Evolutionary conservation across 495 filamentous ascomycete species (phyloP), one percentile per base, ranked within the genome.

Genomic region (Parmelia sp.): DNA sequence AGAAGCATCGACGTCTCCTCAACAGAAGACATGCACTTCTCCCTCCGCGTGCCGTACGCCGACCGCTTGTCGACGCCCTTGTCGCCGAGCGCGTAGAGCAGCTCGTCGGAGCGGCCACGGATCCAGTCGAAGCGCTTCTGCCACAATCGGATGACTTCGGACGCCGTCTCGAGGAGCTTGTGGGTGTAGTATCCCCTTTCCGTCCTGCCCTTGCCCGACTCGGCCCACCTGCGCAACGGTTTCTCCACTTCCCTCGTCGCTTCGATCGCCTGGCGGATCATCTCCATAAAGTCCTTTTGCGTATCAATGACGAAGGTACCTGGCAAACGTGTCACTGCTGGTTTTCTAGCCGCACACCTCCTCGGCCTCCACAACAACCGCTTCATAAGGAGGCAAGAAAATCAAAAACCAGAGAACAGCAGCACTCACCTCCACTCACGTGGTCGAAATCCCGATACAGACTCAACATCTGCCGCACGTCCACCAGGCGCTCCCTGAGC

Each of bases 181-280:
- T 55, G 51, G 3, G 51, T 33, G 29, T 2, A 55, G 29, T 55
- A 55, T 33, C 7, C 51, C 33, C 51, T 10, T 55, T 55, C 51
- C 4, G 29, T 55, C 11, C 33, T 33, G 29, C 51, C 29, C 33
- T 55, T 55, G 6, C 51, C 51, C 51, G 21, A 27, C 17, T 55
- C 14, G 51, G 51, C 51, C 51, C 51, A 55, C 11, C 19, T 55
- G 51, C 51, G 51, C 51, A 55, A 12, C 10, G 51, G 51, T 14
- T 33, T 55, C 11, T 55, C 51, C 0, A 35, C 51, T 23, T 55
- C 51, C 17, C 7, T 55, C 25, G 51, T 33, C 0, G 29, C 27
- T 21, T 55, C 51, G 51, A 55, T 55, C 15, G 51, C 29, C 33
- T 55, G 51, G 29, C 51, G 51, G 51, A 55, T 55, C 51, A 33